Conservation (phyloP, 2,329 filamentous ascomycete species). For the Colletotrichum sp. region DNA sequence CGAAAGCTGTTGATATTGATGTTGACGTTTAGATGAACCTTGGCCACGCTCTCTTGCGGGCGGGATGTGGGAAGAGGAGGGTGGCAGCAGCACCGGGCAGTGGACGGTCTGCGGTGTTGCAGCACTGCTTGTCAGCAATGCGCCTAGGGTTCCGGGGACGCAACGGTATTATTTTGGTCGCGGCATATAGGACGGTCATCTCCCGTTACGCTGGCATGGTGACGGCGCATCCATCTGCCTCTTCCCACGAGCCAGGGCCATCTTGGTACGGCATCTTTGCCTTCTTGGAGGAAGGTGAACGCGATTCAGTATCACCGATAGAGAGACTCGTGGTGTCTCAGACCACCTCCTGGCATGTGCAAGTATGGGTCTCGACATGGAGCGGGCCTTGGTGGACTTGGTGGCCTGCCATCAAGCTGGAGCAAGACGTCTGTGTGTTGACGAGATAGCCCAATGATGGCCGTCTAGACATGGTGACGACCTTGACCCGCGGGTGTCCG, state of each 20-base stretch:
- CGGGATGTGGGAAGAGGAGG: slow-evolving; percentile 1
- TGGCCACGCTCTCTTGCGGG: not conserved
- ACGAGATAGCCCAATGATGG: not conserved
- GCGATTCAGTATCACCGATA: not conserved
- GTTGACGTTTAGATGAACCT: not conserved
- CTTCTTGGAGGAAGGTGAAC: not conserved
- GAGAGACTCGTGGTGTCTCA: slow-evolving; percentile 7
- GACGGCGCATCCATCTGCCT: not conserved
- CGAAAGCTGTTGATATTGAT: not conserved
- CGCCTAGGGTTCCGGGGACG: not conserved
- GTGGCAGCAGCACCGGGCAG: slow-evolving; percentile 30
- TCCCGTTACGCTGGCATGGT: not conserved
- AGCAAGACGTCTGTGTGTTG: not conserved
- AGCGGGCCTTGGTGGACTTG: not conserved
- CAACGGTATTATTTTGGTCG: not conserved
- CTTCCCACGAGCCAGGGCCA: not conserved
- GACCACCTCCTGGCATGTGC: slow-evolving; percentile 4
- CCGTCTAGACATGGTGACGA: not conserved
- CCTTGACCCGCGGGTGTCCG: not conserved
- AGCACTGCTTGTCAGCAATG: not conserved
- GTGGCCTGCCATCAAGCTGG: not conserved
- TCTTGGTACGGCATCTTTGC: not conserved
- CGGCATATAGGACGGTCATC: not conserved
- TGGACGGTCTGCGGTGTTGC: not conserved
- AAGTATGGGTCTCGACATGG: not conserved